Conservation (phyloP, 495 filamentous ascomycete species). For the Chlorociboria aeruginascens region DNA sequence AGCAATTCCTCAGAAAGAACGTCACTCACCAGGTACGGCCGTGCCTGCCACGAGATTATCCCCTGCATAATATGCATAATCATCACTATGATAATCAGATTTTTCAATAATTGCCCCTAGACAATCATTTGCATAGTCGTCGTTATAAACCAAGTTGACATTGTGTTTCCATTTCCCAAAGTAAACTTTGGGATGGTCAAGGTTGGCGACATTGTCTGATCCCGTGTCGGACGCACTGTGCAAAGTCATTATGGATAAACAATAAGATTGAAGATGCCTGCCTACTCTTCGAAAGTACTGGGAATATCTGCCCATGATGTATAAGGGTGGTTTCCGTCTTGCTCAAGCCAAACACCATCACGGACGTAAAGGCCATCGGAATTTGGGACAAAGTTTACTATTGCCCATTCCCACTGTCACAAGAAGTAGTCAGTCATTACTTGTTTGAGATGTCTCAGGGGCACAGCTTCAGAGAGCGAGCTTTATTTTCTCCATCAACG, state of each 20-base stretch:
- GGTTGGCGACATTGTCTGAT: background rate
- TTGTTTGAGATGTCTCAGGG: no score
- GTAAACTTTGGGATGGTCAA: background rate
- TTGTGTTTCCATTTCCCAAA: constrained; percentile 3
- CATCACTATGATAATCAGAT: background rate
- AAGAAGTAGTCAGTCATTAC: no score
- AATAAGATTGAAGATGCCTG: background rate
- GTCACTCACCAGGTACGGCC: background rate
- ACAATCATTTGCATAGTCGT: background rate
- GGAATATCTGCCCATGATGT: background rate
- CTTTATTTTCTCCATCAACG: no score
- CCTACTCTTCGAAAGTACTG: background rate
- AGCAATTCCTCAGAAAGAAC: background rate
- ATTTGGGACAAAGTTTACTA: background rate
- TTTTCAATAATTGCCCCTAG: background rate
- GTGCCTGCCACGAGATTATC: background rate
- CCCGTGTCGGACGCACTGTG: background rate
- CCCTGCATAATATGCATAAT: background rate
- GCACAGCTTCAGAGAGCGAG: no score
- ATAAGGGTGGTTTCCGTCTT: constrained; percentile 1
- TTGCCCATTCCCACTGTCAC: background rate
- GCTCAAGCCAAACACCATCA: background rate
- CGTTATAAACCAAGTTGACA: background rate
- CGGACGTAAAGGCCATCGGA: background rate
- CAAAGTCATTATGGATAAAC: background rate